Base-by-base conservation (phyloP, 768 basidiomycete genomes). In the Termitomyces sp. region DNA sequence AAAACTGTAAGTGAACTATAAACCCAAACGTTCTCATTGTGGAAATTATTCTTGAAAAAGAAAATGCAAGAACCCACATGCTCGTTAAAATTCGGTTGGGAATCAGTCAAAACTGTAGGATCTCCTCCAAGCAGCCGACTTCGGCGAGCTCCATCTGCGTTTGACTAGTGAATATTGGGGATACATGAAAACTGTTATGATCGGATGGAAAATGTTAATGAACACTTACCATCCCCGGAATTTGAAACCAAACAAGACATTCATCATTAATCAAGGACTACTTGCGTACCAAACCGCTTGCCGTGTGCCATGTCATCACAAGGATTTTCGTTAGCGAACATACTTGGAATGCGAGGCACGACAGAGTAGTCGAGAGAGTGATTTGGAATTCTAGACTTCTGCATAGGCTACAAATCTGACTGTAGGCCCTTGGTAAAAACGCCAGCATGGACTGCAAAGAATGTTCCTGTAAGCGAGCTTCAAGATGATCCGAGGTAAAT, bases 1-100 rank as follows among this genome's bases (percentile, higher is more conserved):
- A 31, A 69, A 67, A 69, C 62, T 69, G 66, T 71, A 70, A 67
- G 64, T 70, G 66, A 72, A 72, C 68, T 64, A 58, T 68, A 70
- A 69, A 67, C 59, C 27, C 41, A 53, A 53, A 64, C 61, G 61
- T 59, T 63, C 22, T 27, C 46, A 54, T 16, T 13, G 34, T n/a
- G 39, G 9, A 41, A 41, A 41, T 41, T 41, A n/a, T 7, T 36
- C 14, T 6, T 18, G n/a, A 39, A 3, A 39, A 39, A 39, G n/a
- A n/a, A 2, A 37, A 37, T n/a, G 5, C 14, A 32, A 32, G 27
- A 48, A 31, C 6, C 2, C 6, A 48, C 29, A 34, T 49, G 8
- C 4, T 50, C 9, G 16, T 22, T 50, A 10, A 41, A 7, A 9
- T 20, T 26, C 22, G 22, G 22, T 9, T 32, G 31, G 4, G 6